A percentile compares a stretch with the other conserved stretches of the same genome.
These are phyloP conservation scores for Pontederia crassipes DNA, from an alignment of 176 grass and related monocot genomes.

Conservation along the genomic window DNA sequence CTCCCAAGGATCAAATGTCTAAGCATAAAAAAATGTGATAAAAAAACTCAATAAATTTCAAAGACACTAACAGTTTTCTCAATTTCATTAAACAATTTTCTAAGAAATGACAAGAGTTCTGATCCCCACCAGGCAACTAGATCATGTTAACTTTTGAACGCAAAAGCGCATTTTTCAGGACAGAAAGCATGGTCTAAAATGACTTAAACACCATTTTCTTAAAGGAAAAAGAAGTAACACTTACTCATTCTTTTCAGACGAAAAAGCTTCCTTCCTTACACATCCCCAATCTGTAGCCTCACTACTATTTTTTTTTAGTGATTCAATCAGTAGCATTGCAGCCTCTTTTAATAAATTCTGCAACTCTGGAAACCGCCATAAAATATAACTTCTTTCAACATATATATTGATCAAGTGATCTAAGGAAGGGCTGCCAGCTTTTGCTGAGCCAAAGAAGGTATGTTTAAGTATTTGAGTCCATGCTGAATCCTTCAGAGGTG, in stretches of 20 bases:
- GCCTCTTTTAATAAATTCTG: constrained; percentile 80
- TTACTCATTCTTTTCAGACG: constrained; percentile 93
- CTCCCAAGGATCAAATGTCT: too few species aligned
- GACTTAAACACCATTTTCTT: too few species aligned
- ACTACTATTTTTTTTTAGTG: constrained; percentile 56
- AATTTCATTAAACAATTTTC: too few species aligned
- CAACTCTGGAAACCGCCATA: constrained; percentile 96
- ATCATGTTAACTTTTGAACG: too few species aligned
- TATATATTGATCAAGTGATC: constrained; percentile 98
- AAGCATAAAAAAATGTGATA: too few species aligned
- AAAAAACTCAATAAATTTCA: too few species aligned
- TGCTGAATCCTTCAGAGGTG: constrained; percentile 73
- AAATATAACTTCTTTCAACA: constrained; percentile 86
- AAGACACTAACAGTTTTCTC: too few species aligned
- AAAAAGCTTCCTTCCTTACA: constrained; percentile 76
- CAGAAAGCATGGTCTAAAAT: too few species aligned
- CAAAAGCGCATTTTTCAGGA: too few species aligned
- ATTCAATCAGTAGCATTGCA: constrained; percentile 74
- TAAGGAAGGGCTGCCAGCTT: constrained; percentile 83
- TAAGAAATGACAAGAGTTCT: too few species aligned
- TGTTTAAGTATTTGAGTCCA: constrained; percentile 85
- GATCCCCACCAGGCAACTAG: too few species aligned
- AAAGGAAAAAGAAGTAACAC: constrained; percentile 16
- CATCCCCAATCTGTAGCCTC: constrained; percentile 82
- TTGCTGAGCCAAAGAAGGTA: constrained; percentile 84